Conservation (phyloP, 1,284 basidiomycete genomes). For the Trametes sp. region DNA sequence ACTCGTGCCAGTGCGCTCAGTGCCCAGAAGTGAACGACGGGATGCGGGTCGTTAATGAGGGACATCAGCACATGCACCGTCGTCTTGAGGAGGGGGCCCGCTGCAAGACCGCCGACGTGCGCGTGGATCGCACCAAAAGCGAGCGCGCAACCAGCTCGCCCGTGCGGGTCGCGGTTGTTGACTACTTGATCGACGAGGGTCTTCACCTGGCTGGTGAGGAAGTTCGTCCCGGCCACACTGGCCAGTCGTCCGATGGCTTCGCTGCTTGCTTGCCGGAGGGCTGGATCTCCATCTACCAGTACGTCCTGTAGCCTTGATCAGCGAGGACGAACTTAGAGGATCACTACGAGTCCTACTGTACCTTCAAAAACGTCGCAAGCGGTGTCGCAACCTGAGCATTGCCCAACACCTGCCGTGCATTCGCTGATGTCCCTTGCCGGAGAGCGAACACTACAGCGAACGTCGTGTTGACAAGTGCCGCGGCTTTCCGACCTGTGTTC, state of each 20-base stretch:
- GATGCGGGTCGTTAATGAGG: constrained; percentile 95
- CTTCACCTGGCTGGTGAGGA: constrained; percentile 90
- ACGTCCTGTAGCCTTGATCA: constrained; percentile 63
- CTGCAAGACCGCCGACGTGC: constrained; percentile 92
- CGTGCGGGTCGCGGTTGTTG: constrained; percentile 92
- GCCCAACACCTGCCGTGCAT: constrained; percentile 70
- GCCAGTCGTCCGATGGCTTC: constrained; percentile 92
- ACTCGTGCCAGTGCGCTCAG: constrained; percentile 88
- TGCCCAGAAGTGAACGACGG: constrained; percentile 95
- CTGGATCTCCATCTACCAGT: constrained; percentile 82
- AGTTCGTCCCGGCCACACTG: constrained; percentile 84
- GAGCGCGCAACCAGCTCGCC: constrained; percentile 92
- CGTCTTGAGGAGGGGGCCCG: constrained; percentile 94
- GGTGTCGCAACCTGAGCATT: constrained; percentile 71
- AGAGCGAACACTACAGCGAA: constrained; percentile 85
- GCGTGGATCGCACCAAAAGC: constrained; percentile 96
- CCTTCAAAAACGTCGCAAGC: constrained; percentile 83
- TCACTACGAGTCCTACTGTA: constrained; percentile 39
- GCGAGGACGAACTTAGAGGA: background rate
- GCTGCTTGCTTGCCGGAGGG: constrained; percentile 83
- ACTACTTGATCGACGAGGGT: constrained; percentile 96
- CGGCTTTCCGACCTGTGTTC: constrained; percentile 90
- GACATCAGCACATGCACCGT: constrained; percentile 97
- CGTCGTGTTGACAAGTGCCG: constrained; percentile 84
- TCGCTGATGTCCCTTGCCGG: constrained; percentile 60